These are phyloP conservation scores for Arthrobotrys sphaeroides DNA, from an alignment of 2,329 filamentous ascomycete species.

Conservation along the genomic window DNA sequence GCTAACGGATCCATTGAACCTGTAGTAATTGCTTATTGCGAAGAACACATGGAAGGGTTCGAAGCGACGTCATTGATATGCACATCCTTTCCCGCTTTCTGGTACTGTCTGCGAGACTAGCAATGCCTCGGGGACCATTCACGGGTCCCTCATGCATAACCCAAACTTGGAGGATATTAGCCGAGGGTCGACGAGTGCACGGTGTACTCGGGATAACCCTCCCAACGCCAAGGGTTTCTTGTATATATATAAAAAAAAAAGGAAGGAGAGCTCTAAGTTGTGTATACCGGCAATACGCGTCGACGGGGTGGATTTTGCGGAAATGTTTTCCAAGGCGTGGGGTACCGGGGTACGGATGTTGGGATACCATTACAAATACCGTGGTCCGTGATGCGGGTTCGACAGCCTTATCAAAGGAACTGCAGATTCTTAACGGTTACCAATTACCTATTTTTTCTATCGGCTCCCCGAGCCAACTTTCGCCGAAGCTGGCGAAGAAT, in stretches of 20 bases:
- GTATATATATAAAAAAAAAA: background rate
- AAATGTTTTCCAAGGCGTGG: conserved; percentile 11
- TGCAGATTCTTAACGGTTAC: background rate
- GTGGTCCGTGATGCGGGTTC: background rate
- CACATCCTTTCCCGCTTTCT: conserved; percentile 35
- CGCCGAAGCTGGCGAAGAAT: background rate
- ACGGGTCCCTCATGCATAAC: conserved; percentile 11
- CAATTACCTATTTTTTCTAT: background rate
- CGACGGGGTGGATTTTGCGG: background rate
- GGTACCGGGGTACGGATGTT: conserved; percentile 11
- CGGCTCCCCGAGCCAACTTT: background rate
- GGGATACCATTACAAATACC: conserved; percentile 32
- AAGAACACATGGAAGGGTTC: conserved; percentile 28
- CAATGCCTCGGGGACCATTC: background rate
- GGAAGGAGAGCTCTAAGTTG: no score
- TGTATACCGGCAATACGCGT: background rate
- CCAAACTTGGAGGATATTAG: conserved; percentile 18
- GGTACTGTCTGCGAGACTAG: conserved; percentile 22
- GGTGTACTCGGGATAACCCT: background rate
- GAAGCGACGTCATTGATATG: conserved; percentile 35
- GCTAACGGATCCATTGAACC: conserved; percentile 2
- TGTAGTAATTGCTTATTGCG: conserved; percentile 40
- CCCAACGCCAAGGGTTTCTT: conserved; percentile 12
- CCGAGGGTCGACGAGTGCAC: conserved; percentile 10
- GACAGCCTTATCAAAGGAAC: background rate